Evolutionary conservation across 345 rosid genomes (phyloP).

Genomic region (Syzygium oleosum): DNA sequence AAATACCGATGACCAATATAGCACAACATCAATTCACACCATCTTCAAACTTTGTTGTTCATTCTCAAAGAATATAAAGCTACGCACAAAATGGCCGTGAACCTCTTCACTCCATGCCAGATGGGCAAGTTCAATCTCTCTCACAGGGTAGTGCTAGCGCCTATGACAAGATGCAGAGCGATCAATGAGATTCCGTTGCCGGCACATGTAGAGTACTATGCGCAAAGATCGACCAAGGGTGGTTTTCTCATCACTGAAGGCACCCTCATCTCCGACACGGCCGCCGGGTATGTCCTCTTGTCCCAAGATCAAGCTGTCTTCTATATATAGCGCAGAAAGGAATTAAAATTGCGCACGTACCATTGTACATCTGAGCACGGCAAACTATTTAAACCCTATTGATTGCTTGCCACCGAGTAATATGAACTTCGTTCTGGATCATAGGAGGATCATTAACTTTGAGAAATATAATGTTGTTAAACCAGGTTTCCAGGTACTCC

Average conservation of each 20-base stretch:
- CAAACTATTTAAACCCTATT: neutral
- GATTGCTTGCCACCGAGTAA: neutral
- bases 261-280: neutral
- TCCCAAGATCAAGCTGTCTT: neutral
- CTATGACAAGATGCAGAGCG: neutral
- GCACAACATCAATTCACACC: neutral
- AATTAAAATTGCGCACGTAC: neutral
- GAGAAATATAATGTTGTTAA: neutral
- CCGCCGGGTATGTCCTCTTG: neutral
- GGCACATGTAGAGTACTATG: neutral
- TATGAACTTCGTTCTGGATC: neutral
- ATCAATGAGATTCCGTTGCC: neutral
- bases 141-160: neutral
- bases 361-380: neutral
- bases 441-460: neutral
- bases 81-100: neutral
- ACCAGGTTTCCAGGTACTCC: neutral
- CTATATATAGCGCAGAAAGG: neutral
- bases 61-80: neutral
- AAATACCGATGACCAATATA: no score
- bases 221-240: neutral
- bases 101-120: neutral
- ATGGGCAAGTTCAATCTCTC: neutral
- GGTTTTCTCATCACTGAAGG: neutral
- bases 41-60: neutral